A percentile compares a stretch with the other conserved stretches of the same genome.
These are phyloP conservation scores for Rhododendron kiyosumense DNA, from an alignment of 148 eudicot genomes.

Conservation along the genomic window DNA sequence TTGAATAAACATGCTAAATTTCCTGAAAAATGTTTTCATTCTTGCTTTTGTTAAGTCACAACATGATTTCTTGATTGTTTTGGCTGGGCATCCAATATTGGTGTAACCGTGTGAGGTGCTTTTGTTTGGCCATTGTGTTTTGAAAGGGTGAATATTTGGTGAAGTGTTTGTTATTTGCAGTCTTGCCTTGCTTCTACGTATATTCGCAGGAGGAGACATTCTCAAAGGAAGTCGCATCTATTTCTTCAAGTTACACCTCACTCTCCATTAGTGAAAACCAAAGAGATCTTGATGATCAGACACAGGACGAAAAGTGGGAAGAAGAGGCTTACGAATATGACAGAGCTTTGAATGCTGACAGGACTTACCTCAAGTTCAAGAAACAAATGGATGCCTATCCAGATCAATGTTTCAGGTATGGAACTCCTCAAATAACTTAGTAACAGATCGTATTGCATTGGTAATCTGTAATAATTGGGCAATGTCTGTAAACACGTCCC, in stretches of 20 bases:
- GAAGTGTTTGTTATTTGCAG: constrained; percentile 38
- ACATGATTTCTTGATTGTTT: not conserved
- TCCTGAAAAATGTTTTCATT: not conserved
- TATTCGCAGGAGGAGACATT: constrained; percentile 52
- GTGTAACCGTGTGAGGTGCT: not conserved
- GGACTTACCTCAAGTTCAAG: constrained; percentile 93
- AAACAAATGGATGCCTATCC: constrained; percentile 74
- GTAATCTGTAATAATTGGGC: not conserved
- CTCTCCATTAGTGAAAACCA: constrained; percentile 32
- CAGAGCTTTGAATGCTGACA: constrained; percentile 68
- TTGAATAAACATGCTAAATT: not conserved
- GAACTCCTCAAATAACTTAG: not conserved
- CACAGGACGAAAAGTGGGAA: constrained; percentile 66
- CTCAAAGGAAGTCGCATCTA: constrained; percentile 29
- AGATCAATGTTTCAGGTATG: constrained; percentile 83
- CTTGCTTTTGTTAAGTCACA: not conserved
- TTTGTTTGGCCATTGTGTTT: not conserved
- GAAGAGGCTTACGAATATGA: constrained; percentile 83
- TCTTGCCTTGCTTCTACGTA: constrained; percentile 77
- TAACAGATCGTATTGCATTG: not conserved
- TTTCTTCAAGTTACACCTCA: constrained; percentile 29
- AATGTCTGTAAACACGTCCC: not conserved
- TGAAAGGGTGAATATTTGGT: not conserved
- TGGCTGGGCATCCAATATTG: not conserved
- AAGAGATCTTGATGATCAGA: constrained; percentile 31